These are phyloP conservation scores for Acer saccharum DNA, from an alignment of 345 rosid species.

Conservation along the genomic window DNA sequence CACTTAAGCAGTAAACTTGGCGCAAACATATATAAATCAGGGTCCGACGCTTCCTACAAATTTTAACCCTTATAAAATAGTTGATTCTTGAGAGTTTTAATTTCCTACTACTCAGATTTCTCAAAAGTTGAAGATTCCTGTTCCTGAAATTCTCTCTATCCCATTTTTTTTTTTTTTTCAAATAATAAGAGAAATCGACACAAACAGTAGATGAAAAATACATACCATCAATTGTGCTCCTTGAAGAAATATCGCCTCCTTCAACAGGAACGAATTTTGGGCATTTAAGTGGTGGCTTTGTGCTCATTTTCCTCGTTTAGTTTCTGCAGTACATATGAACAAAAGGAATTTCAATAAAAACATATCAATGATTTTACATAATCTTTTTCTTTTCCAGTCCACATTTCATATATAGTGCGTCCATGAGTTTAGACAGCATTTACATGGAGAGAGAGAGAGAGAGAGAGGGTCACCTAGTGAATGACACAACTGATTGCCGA, in stretches of 20 bases:
- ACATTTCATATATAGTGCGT: no score
- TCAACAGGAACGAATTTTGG: constrained; percentile 60
- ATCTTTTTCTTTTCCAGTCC: no score
- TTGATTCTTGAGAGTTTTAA: not conserved
- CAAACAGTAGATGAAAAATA: not conserved
- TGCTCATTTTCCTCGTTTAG: constrained; percentile 45
- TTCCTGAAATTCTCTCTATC: no score
- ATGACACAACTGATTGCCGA: constrained; percentile 18
- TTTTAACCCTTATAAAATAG: not conserved
- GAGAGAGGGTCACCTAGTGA: constrained; percentile 16
- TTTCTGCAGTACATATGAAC: no score
- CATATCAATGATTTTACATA: no score
- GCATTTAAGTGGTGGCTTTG: constrained; percentile 36
- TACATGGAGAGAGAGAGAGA: not conserved
- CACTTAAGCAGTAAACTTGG: not conserved
- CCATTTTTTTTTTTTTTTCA: not conserved
- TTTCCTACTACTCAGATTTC: not conserved
- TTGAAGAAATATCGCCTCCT: constrained; percentile 41
- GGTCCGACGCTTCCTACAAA: not conserved
- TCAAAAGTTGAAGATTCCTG: not conserved
- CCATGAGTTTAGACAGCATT: not conserved
- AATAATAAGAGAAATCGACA: not conserved
- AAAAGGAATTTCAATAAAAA: no score
- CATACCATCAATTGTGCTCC: constrained; percentile 52
- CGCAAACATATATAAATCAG: not conserved